Evolutionary conservation across 1,284 basidiomycete species (phyloP).

Genomic region (Taiwanofungus camphoratus): DNA sequence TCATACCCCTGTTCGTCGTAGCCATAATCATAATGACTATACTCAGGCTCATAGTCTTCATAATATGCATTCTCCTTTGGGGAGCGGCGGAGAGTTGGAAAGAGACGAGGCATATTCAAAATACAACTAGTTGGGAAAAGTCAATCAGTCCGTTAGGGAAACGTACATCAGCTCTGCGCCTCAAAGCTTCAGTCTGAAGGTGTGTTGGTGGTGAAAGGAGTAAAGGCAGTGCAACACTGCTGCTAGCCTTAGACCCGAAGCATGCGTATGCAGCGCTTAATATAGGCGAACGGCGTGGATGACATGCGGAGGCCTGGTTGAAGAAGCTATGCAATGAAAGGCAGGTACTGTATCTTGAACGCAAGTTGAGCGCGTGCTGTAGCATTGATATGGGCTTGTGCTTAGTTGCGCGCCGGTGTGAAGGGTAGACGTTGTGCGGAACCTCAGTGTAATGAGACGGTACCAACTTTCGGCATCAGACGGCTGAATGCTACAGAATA

Average conservation of each 20-base stretch:
- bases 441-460: not conserved
- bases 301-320: conserved; percentile 26
- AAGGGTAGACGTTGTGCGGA: not conserved
- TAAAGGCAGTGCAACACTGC: conserved; percentile 8
- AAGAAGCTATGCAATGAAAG: conserved; percentile 14
- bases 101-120: conserved; percentile 25
- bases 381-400: too few species aligned
- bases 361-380: not conserved
- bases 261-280: conserved; percentile 16
- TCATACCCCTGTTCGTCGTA: conserved; percentile 19
- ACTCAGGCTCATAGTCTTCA: conserved; percentile 20
- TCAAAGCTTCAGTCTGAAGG: not conserved
- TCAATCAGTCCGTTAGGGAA: conserved; percentile 2
- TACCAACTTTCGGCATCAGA: too few species aligned
- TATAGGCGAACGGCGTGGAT: conserved; percentile 17
- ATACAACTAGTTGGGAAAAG: conserved; percentile 4
- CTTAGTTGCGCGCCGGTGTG: too few species aligned
- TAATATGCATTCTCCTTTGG: conserved; percentile 21
- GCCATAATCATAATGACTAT: conserved; percentile 19
- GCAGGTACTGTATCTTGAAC: conserved; percentile 10
- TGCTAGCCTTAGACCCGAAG: conserved; percentile 9
- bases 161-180: conserved; percentile 3
- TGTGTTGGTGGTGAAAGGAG: conserved; percentile 5
- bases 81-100: conserved; percentile 25
- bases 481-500: too few species aligned